These are phyloP conservation scores for Primulina eburnea DNA, from an alignment of 257 asterid species.

Conservation along the genomic window DNA sequence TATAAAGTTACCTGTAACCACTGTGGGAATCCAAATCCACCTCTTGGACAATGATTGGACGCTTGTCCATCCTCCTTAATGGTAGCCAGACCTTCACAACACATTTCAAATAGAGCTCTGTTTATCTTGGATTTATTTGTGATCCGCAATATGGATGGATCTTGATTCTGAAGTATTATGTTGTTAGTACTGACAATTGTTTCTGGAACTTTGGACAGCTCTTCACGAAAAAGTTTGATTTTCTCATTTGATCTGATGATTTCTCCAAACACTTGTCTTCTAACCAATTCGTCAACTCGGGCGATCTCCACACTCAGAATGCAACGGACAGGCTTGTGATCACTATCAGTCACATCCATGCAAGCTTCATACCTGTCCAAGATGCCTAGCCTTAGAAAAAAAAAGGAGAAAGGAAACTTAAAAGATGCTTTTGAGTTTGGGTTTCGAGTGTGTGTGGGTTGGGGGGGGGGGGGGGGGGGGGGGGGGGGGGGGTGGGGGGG, in stretches of 20 bases:
- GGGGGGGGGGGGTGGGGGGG: too few relatives aligned
- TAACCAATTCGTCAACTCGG: constrained; percentile 77
- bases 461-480: too few relatives aligned
- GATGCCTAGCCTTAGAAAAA: constrained; percentile 18
- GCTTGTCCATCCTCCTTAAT: constrained; percentile 68
- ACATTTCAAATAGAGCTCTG: constrained; percentile 56
- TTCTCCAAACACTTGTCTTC: constrained; percentile 94
- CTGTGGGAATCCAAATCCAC: constrained; percentile 87
- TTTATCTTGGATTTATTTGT: constrained; percentile 68
- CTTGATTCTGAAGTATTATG: constrained; percentile 83
- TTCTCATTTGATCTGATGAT: constrained; percentile 70
- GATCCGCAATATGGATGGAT: constrained; percentile 72
- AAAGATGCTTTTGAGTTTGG: constrained; percentile 7
- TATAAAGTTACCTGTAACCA: constrained; percentile 79
- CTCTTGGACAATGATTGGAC: constrained; percentile 66
- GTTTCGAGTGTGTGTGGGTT: too few relatives aligned
- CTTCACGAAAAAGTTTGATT: constrained; percentile 50
- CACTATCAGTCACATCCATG: constrained; percentile 99
- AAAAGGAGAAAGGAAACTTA: constrained; percentile 14
- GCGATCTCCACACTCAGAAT: constrained; percentile 80
- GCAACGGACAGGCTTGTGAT: constrained; percentile 97
- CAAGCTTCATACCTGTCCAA: constrained; percentile 85
- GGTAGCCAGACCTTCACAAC: constrained; percentile 75
- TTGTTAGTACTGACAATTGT: constrained; percentile 78
- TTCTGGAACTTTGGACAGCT: constrained; percentile 69